These are phyloP conservation scores for Heliosperma pusillum DNA, from an alignment of 148 eudicot genomes.

Conservation along the genomic window DNA sequence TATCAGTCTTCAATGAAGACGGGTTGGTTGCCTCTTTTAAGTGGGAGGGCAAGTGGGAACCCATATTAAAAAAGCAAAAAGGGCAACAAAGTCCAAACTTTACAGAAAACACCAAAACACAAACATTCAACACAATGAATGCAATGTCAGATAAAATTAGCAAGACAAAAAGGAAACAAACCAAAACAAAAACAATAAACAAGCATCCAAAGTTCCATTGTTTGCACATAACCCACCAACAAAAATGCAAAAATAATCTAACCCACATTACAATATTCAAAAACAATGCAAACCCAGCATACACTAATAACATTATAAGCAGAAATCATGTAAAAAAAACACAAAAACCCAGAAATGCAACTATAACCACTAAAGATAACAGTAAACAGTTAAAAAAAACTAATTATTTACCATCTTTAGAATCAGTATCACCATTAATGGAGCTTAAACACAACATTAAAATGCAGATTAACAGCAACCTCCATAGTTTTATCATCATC, in stretches of 20 bases:
- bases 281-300: not conserved
- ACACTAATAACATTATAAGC: slow-evolving; percentile 4
- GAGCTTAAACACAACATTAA: slow-evolving; percentile 1
- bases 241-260: not conserved
- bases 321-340: not conserved
- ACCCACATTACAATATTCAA: not conserved
- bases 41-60: no score
- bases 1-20: no score
- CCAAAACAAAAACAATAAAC: not conserved
- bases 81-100: slow-evolving; percentile 3
- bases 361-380: not conserved
- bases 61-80: slow-evolving; percentile 6
- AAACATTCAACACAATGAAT: not conserved
- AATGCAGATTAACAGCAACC: slow-evolving; percentile 1
- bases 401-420: not conserved
- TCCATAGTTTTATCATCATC: not conserved
- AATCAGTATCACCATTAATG: slow-evolving; percentile 3
- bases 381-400: not conserved
- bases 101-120: not conserved
- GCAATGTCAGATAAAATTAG: slow-evolving; percentile 2
- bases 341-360: slow-evolving; percentile 1
- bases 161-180: not conserved
- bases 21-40: no score
- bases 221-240: slow-evolving; percentile 1
- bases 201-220: not conserved